Conservation (phyloP, 495 filamentous ascomycete species). For the Penicillium atrosanguineum region DNA sequence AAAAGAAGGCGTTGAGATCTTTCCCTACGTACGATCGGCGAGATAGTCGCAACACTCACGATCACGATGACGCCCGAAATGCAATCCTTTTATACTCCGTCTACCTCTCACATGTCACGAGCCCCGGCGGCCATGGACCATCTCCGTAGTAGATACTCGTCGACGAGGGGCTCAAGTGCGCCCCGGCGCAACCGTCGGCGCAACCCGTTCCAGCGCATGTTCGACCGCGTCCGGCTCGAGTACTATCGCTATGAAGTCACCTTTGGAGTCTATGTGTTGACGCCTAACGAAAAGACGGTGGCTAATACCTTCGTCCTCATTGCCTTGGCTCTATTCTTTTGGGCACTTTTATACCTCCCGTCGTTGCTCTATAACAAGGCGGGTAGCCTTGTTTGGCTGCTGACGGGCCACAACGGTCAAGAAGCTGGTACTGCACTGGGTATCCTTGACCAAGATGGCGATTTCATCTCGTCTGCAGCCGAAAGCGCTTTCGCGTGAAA, state of each 20-base stretch:
- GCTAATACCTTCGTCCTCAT: conserved; percentile 53
- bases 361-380: conserved; percentile 39
- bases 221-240: conserved; percentile 59
- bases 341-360: conserved; percentile 43
- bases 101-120: conserved; percentile 34
- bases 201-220: conserved; percentile 32
- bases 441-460: conserved; percentile 28
- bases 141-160: conserved; percentile 38
- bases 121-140: conserved; percentile 36
- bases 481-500: conserved; percentile 13
- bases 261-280: conserved; percentile 71
- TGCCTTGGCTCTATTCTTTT: conserved; percentile 33
- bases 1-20: background rate
- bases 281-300: conserved; percentile 66
- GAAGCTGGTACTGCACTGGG: conserved; percentile 31
- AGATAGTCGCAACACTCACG: background rate
- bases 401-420: conserved; percentile 39
- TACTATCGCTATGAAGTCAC: conserved; percentile 78
- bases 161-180: conserved; percentile 23
- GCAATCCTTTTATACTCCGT: conserved; percentile 39
- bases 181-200: conserved; percentile 17
- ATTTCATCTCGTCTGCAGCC: conserved; percentile 16
- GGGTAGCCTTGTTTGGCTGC: conserved; percentile 35
- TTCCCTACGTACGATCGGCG: conserved; percentile 1
- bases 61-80: conserved; percentile 34